phyloP scores from a whole-genome alignment of 495 filamentous ascomycete species.

The Oleoguttula mirabilis region DNA sequence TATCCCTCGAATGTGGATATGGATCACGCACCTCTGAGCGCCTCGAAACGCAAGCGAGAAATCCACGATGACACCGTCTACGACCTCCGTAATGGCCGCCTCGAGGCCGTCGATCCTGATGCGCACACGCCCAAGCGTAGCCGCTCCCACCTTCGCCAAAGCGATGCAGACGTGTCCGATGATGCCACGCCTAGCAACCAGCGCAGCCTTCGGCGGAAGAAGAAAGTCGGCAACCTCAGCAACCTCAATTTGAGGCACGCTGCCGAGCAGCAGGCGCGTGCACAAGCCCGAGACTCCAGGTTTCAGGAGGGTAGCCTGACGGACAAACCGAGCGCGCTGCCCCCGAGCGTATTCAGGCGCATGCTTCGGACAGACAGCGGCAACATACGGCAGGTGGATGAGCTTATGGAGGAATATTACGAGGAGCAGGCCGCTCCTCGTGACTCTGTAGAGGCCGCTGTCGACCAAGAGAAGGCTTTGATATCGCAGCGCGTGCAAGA shows the following conservation, averaged over 20 bases:
- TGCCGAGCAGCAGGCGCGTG: slow-evolving; percentile 8
- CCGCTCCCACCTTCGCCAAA: slow-evolving; percentile 1
- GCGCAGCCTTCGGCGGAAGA: slow-evolving; percentile 16
- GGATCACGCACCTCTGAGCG: slow-evolving; percentile 7
- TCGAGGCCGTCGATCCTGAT: slow-evolving; percentile 1
- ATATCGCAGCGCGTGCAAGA: neutral
- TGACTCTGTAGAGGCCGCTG: neutral
- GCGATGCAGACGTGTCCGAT: slow-evolving; percentile 9
- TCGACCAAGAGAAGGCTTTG: neutral
- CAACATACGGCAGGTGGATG: slow-evolving; percentile 18
- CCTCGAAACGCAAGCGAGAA: slow-evolving; percentile 17
- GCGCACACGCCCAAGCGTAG: slow-evolving; percentile 16
- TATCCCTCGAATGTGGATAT: neutral
- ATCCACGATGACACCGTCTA: neutral
- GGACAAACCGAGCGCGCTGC: slow-evolving; percentile 24
- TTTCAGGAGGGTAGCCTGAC: slow-evolving; percentile 25
- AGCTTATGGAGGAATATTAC: slow-evolving; percentile 25
- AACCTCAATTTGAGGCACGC: slow-evolving; percentile 17
- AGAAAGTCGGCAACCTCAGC: slow-evolving; percentile 16
- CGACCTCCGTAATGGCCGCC: neutral
- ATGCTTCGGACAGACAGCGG: slow-evolving; percentile 16
- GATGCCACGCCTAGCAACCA: slow-evolving; percentile 1
- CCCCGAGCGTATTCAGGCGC: slow-evolving; percentile 22
- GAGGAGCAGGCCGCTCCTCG: neutral
- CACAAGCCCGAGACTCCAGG: slow-evolving; percentile 8